Evolutionary conservation across 306 rosid species (phyloP).

Genomic region (Prinsepia uniflora): DNA sequence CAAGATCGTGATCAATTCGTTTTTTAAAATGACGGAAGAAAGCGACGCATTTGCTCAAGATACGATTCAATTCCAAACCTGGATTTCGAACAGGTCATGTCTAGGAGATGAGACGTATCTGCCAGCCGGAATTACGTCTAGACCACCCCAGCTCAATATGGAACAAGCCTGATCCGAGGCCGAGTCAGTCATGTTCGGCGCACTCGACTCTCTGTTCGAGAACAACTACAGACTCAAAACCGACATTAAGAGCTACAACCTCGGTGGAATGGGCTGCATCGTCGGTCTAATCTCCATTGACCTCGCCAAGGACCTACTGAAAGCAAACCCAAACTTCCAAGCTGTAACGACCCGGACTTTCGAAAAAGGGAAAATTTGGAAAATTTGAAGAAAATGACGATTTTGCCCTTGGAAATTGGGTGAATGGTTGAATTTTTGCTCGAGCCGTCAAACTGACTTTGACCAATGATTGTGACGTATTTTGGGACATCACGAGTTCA

Average conservation of each 20-base stretch:
- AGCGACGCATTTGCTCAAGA: constrained; percentile 49
- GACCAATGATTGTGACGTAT: too few species aligned
- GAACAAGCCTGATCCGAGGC: constrained; percentile 76
- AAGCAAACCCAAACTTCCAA: constrained; percentile 56
- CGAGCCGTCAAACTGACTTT: too few species aligned
- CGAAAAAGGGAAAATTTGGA: too few species aligned
- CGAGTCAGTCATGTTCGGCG: constrained; percentile 71
- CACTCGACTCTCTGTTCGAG: constrained; percentile 49
- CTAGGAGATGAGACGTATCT: constrained; percentile 71
- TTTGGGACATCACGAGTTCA: too few species aligned
- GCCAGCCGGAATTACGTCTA: constrained; percentile 42
- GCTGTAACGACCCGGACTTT: too few species aligned
- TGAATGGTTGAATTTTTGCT: too few species aligned
- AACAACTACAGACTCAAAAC: constrained; percentile 79
- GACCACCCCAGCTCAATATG: constrained; percentile 54
- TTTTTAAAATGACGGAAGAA: constrained; percentile 17
- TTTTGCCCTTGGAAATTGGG: too few species aligned
- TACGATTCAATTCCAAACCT: constrained; percentile 46
- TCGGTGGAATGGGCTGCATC: constrained; percentile 93
- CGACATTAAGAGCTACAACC: constrained; percentile 69
- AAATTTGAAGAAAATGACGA: too few species aligned
- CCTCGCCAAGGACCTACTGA: constrained; percentile 61
- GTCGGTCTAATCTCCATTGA: constrained; percentile 77
- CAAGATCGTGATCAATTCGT: constrained; percentile 47
- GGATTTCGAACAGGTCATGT: constrained; percentile 56